Percentiles rank a stretch among this genome's conserved stretches.
These are phyloP conservation scores for Coprinopsis marcescibilis DNA, from an alignment of 768 basidiomycete species.

Conservation along the genomic window DNA sequence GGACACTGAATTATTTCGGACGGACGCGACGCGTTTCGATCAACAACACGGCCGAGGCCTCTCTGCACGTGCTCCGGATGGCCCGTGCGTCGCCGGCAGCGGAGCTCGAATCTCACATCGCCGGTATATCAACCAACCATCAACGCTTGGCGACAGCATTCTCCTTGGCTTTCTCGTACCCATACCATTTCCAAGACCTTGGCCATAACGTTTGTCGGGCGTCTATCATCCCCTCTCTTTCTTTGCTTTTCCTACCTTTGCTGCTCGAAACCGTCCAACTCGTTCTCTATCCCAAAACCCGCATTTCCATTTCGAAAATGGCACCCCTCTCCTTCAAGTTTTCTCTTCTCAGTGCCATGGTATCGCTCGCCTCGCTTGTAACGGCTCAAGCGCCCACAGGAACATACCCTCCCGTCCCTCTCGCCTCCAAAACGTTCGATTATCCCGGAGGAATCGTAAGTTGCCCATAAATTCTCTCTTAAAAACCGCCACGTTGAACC, in stretches of 20 bases:
- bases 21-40: neutral
- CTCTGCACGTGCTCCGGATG: neutral
- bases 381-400: constrained; percentile 23
- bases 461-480: constrained; percentile 6
- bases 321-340: constrained; percentile 36
- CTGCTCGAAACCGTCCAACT: too few species aligned
- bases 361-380: constrained; percentile 15
- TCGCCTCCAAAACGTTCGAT: constrained; percentile 39
- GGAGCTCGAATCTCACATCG: too few species aligned
- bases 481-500: neutral
- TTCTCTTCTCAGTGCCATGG: constrained; percentile 25
- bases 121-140: neutral
- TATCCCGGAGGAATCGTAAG: constrained; percentile 41
- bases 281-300: neutral
- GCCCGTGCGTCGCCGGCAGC: too few species aligned
- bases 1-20: neutral
- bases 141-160: neutral
- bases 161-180: neutral
- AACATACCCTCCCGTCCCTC: constrained; percentile 40
- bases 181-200: neutral
- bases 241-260: constrained; percentile 7
- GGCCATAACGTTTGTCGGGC: neutral
- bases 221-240: constrained; percentile 1
- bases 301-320: constrained; percentile 24
- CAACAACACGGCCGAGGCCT: neutral